Base-by-base conservation (phyloP, 208 protist species). In the Leishmania lainsoni region DNA sequence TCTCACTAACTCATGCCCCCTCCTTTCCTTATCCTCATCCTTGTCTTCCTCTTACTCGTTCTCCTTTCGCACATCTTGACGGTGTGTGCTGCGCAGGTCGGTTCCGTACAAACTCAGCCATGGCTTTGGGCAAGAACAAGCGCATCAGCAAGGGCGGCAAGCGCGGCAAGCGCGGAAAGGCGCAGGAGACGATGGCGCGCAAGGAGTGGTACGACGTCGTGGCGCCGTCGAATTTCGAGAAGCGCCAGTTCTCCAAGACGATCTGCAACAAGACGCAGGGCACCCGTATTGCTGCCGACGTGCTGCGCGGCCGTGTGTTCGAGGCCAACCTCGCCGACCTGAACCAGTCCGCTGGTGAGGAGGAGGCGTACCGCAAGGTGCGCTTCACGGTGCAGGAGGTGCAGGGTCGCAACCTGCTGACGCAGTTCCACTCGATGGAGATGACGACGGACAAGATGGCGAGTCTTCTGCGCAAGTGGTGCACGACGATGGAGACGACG, bases 131-230 rank as follows among this genome's bases (percentile, higher is more conserved):
- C 59, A 98, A 99, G 97, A 98, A 98, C 90, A 98, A 99, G 95
- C 94, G 97, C 86, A 88, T 98, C 77, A 96, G 93, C 87, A 99
- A 99, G 95, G 96, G 97, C 77, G 95, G 96, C 85, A 98, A 98
- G 92, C 98, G 99, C 96, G 94, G 94, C 70, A 96, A 95, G 85
- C 96, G 94, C 89, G 89, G 93, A 12, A 98, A 98, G 90, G 89
- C 89, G 58, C 87, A 97, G 85, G 99, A 99, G 83, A 93, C 99
- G 81, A 99, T 99, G 97, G 86, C 97, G 81, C 95, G 96, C 87
- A 99, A 99, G 95, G 99, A 99, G 85, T 99, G 99, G 99, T 99
- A 99, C 89, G 95, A 99, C 80, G 93, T 99, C 68, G 98, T 99
- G 83, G 99, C 99, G 16, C 99, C 99, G 65, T 83, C 90, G 59